phyloP scores from a whole-genome alignment of 495 filamentous ascomycete species.

The Trypethelium eluteriae region DNA sequence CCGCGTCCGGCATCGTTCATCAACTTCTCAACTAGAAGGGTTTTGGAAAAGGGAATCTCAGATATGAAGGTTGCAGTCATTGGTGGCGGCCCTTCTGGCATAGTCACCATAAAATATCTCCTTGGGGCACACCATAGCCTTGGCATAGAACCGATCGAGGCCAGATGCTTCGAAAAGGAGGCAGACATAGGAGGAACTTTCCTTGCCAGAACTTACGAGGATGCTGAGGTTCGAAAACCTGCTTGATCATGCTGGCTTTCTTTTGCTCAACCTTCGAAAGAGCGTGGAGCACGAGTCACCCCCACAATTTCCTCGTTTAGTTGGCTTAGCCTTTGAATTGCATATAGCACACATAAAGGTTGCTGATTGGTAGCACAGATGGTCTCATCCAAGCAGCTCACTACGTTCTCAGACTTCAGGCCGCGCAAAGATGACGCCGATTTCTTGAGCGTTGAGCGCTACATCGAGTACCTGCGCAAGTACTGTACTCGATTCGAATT shows the following conservation, averaged over 20 bases:
- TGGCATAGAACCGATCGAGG: slow-evolving; percentile 28
- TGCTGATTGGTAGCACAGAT: too few relatives aligned
- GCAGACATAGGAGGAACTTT: slow-evolving; percentile 23
- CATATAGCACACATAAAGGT: too few relatives aligned
- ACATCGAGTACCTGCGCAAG: slow-evolving; percentile 36
- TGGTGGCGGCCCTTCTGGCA: slow-evolving; percentile 41
- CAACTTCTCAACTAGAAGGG: neutral
- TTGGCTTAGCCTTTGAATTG: too few relatives aligned
- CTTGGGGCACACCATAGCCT: slow-evolving; percentile 27
- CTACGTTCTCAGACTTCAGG: slow-evolving; percentile 39
- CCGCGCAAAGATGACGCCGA: slow-evolving; percentile 28
- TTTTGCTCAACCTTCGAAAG: too few relatives aligned
- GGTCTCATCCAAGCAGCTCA: slow-evolving; percentile 39
- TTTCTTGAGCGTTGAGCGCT: slow-evolving; percentile 33
- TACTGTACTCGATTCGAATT: slow-evolving; percentile 39
- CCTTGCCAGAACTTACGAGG: neutral
- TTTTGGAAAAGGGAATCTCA: too few relatives aligned
- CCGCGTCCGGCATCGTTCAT: neutral
- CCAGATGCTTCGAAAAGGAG: slow-evolving; percentile 27
- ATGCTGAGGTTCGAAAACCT: neutral
- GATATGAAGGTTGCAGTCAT: slow-evolving; percentile 35
- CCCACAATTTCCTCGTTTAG: too few relatives aligned
- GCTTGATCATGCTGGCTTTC: neutral
- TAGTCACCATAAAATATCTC: slow-evolving; percentile 43
- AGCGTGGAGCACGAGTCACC: too few relatives aligned